These are phyloP conservation scores for Ogataea paraovalis DNA, from an alignment of 805 yeast species.

Conservation along the genomic window DNA sequence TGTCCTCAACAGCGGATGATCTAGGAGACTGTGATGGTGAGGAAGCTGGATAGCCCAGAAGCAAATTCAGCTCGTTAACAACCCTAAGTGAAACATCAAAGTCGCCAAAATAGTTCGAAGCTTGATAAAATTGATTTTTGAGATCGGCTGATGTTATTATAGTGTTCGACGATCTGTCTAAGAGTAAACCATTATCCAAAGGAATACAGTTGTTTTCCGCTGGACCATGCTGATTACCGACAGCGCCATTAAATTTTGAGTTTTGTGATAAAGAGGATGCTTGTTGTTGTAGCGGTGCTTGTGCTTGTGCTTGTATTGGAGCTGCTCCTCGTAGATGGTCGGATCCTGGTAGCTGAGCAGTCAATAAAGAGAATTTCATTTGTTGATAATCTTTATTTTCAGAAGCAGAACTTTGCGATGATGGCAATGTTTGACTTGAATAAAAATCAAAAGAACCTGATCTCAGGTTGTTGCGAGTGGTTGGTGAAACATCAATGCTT, in stretches of 20 bases:
- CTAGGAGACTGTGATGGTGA: slow-evolving; percentile 16
- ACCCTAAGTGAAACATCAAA: slow-evolving; percentile 36
- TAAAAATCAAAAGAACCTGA: slow-evolving; percentile 2
- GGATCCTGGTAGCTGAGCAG: slow-evolving; percentile 3
- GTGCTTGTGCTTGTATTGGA: background rate
- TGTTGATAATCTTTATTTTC: background rate
- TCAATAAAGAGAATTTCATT: too few relatives aligned
- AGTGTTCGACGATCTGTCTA: slow-evolving; percentile 43
- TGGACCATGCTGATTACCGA: slow-evolving; percentile 1
- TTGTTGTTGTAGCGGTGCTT: background rate
- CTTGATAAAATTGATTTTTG: slow-evolving; percentile 43
- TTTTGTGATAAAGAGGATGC: background rate
- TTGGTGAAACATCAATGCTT: slow-evolving; percentile 10
- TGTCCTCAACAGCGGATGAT: slow-evolving; percentile 13
- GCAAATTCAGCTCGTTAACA: slow-evolving; percentile 32
- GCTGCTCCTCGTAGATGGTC: too few relatives aligned
- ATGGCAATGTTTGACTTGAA: background rate
- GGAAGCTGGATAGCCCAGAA: slow-evolving; percentile 17
- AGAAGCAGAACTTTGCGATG: background rate
- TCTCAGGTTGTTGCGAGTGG: background rate
- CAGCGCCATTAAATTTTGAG: background rate
- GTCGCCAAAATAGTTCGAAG: slow-evolving; percentile 54
- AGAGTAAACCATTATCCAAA: slow-evolving; percentile 61
- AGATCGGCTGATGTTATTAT: slow-evolving; percentile 60
- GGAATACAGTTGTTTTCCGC: slow-evolving; percentile 17